These are phyloP conservation scores for Neobulgaria alba DNA, from an alignment of 2,329 filamentous ascomycete genomes.

Conservation along the genomic window DNA sequence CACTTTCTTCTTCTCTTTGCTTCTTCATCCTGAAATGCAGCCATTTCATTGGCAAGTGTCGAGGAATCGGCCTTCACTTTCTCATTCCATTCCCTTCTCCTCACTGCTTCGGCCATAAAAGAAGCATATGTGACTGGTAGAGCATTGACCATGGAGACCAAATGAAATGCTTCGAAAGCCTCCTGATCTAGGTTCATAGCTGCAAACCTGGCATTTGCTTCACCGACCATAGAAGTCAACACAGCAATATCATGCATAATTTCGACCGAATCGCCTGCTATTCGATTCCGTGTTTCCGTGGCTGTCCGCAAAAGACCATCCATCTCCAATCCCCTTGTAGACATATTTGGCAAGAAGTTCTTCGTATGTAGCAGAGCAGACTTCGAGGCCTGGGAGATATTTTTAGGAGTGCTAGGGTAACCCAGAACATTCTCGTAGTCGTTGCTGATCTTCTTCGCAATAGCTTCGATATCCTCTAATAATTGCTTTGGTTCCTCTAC, in stretches of 20 bases:
- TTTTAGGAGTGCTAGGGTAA: conserved; percentile 59
- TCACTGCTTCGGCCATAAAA: conserved; percentile 75
- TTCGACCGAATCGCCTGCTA: conserved; percentile 55
- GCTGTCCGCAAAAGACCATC: conserved; percentile 49
- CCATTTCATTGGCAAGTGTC: conserved; percentile 85
- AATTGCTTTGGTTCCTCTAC: conserved; percentile 58
- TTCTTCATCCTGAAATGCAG: conserved; percentile 86
- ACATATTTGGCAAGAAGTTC: conserved; percentile 49
- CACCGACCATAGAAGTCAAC: conserved; percentile 67
- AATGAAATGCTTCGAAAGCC: conserved; percentile 71
- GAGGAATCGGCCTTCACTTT: conserved; percentile 84
- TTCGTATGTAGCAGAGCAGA: conserved; percentile 56
- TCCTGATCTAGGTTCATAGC: conserved; percentile 65
- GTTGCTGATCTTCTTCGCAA: conserved; percentile 77
- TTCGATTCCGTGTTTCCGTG: conserved; percentile 57
- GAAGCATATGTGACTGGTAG: conserved; percentile 87
- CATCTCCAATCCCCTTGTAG: conserved; percentile 50
- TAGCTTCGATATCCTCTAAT: conserved; percentile 74
- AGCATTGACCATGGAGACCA: conserved; percentile 70
- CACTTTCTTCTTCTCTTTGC: conserved; percentile 80
- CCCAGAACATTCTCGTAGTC: conserved; percentile 73
- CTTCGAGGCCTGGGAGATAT: conserved; percentile 53
- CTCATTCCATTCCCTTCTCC: conserved; percentile 82
- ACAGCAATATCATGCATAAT: conserved; percentile 78
- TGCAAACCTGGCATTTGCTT: conserved; percentile 63